Conservation (phyloP, 1,139 yeast species). For the Zygosaccharomyces pseudobailii region DNA sequence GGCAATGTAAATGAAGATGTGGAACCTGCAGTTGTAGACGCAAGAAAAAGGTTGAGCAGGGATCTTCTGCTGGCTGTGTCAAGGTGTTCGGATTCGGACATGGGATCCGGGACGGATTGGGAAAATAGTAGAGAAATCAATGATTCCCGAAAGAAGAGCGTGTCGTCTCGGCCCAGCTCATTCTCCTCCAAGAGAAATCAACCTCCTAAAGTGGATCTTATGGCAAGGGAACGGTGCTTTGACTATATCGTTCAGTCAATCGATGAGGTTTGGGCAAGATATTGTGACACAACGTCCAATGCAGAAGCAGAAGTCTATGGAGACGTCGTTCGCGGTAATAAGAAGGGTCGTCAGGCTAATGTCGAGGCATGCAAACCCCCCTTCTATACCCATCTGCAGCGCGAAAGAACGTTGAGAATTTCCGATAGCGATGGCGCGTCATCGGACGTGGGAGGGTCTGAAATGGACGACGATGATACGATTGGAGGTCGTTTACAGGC, state of each 20-base stretch:
- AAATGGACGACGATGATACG: slow-evolving; percentile 15
- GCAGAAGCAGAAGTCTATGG: slow-evolving; percentile 76
- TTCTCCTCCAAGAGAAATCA: slow-evolving; percentile 24
- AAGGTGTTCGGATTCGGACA: slow-evolving; percentile 17
- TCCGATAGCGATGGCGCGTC: slow-evolving; percentile 15
- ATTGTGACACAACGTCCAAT: slow-evolving; percentile 80
- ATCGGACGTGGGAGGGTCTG: slow-evolving; percentile 9
- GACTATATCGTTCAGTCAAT: slow-evolving; percentile 88
- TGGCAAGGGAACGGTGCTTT: slow-evolving; percentile 79
- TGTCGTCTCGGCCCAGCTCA: slow-evolving; percentile 20
- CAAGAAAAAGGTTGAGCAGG: slow-evolving; percentile 6
- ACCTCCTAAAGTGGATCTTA: slow-evolving; percentile 58
- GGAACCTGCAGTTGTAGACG: not conserved
- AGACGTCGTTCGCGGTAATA: slow-evolving; percentile 12
- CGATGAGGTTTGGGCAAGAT: slow-evolving; percentile 96
- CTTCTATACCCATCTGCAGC: slow-evolving; percentile 1
- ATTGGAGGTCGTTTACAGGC: slow-evolving; percentile 42
- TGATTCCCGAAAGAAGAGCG: not conserved
- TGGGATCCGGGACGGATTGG: slow-evolving; percentile 3
- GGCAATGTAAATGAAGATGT: not conserved
- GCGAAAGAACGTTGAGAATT: slow-evolving; percentile 12
- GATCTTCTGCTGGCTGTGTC: slow-evolving; percentile 17
- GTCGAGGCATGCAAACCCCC: slow-evolving; percentile 18
- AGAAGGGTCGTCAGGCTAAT: slow-evolving; percentile 13
- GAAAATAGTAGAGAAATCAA: slow-evolving; percentile 1